Evolutionary conservation across 441 rosid genomes (phyloP), one percentile per base, ranked within the genome.

Genomic region (Adansonia grandidieri): DNA sequence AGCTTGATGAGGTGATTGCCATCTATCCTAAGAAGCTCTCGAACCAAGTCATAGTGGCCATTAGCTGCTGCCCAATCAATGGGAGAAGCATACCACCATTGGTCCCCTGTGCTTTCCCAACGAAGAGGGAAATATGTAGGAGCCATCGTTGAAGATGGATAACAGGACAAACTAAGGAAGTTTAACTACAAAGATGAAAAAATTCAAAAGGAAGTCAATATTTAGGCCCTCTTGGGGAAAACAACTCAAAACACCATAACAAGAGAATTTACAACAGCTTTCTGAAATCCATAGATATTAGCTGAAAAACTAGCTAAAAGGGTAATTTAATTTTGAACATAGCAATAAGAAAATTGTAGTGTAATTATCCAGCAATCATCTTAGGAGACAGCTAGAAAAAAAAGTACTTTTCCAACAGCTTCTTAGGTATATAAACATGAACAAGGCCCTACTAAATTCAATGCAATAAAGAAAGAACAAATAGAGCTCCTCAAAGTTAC

Each of bases 1-100:
- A 94, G 94, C 72, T 88, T 89, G 76, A 93, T 91, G 79, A 94
- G 97, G 83, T 94, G 92, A 75, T 93, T 94, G 78, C 85, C 82
- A 85, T 94, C 98, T 20, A 93, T 84, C 9, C 89, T 84, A 68
- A 93, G 90, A 78, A 94, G 93, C 86, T 94, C 91, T 57, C 95
- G 87, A 63, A 93, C 98, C 68, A 93, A 76, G 54, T 94, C 97
- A 79, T 89, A 93, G 80, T 94, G 98, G 75, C 95, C 88, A 56
- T 91, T 91, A 19, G 98, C 98, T 8, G 97, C 96, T 10, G 98
- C 97, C 86, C 88, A 91, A 66, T 94, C 98, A 11, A 94, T 89
- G 1, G 98, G 97, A 78, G 97, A 88, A 68, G 97, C 98, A 78
- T 88, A 94, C 98, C 98, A 94, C 98, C 98, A 94, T 56, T 94